phyloP scores from a whole-genome alignment of 2,329 filamentous ascomycete species.

The Dactylonectria macrodidyma region DNA sequence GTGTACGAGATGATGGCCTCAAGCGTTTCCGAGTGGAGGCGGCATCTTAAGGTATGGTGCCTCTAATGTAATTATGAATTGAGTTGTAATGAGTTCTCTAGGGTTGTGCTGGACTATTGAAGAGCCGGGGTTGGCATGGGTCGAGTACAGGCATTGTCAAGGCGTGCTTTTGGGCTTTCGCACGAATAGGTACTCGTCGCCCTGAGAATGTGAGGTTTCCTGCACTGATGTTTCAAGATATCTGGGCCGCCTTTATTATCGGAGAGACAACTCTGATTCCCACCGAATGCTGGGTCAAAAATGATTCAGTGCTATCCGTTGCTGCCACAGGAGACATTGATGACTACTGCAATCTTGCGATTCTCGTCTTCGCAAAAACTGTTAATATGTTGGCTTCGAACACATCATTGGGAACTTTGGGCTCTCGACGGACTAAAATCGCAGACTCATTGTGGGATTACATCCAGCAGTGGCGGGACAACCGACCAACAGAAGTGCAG shows the following conservation, averaged over 20 bases:
- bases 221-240: conserved; percentile 4
- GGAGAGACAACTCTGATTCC: conserved; percentile 30
- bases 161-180: conserved; percentile 34
- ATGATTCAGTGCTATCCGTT: conserved; percentile 25
- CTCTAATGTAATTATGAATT: not conserved
- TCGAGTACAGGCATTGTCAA: conserved; percentile 24
- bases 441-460: not conserved
- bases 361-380: conserved; percentile 26
- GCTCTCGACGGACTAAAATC: not conserved
- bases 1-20: conserved; percentile 37
- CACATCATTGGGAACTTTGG: not conserved
- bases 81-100: not conserved
- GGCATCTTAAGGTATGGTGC: conserved; percentile 23
- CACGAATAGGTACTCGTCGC: conserved; percentile 20
- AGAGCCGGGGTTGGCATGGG: conserved; percentile 20
- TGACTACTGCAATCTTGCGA: conserved; percentile 33
- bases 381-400: conserved; percentile 26
- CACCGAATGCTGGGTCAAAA: conserved; percentile 25
- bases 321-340: conserved; percentile 14
- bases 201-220: not conserved
- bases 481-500: not conserved
- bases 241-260: conserved; percentile 31
- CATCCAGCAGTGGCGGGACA: not conserved
- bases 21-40: conserved; percentile 28
- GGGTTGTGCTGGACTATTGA: conserved; percentile 29